A percentile compares a stretch with the other conserved stretches of the same genome.
Conservation (phyloP, 768 basidiomycete genomes). For the Saitozyma sp. region DNA sequence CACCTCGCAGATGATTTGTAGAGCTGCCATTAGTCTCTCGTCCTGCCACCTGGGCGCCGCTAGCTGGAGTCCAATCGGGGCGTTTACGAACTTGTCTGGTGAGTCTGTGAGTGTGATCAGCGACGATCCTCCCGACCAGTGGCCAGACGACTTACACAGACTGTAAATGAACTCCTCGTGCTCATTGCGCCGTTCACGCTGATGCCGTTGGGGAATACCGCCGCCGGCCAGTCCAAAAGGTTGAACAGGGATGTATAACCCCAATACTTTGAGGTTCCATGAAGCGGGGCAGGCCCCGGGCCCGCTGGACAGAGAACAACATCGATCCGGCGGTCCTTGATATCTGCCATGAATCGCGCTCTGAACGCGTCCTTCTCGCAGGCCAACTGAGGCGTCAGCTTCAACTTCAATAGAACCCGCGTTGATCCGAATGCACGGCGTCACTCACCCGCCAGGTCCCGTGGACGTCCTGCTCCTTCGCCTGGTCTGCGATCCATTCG, state of each 20-base stretch:
- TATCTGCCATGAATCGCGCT: not conserved
- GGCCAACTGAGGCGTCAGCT: not conserved
- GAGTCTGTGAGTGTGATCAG: no score
- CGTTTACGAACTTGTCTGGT: no score
- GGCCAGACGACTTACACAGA: no score
- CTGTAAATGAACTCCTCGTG: no score
- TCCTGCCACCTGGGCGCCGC: no score
- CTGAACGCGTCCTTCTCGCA: not conserved
- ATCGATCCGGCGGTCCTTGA: not conserved
- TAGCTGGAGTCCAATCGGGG: no score
- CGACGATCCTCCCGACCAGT: no score
- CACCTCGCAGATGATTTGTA: no score
- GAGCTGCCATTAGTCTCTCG: no score
- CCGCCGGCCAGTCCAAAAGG: not conserved
- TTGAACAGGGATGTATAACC: not conserved
- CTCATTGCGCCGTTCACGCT: no score
- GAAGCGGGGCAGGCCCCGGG: not conserved
- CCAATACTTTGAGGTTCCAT: constrained; percentile 3
- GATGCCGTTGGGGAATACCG: constrained; percentile 6
- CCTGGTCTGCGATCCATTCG: not conserved
- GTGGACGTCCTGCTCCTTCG: not conserved
- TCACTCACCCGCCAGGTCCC: not conserved
- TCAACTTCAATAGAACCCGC: no score
- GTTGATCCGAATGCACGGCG: not conserved
- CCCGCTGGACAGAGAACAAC: constrained; percentile 1